Base-by-base conservation (phyloP, 2,329 filamentous ascomycete genomes). In the Fusarium praegraminearum region DNA sequence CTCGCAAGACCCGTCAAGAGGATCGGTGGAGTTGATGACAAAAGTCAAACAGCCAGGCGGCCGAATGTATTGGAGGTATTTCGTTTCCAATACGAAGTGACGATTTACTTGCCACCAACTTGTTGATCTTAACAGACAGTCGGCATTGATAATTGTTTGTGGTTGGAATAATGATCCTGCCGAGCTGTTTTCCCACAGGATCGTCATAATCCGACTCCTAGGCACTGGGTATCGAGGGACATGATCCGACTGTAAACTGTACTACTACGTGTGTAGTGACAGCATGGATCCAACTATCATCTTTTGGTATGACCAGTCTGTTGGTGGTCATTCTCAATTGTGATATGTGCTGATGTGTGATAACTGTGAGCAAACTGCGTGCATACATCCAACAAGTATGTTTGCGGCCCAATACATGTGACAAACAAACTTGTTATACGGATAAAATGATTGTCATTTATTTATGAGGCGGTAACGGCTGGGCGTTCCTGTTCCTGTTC, bases 401-500 rank as follows among this genome's bases (percentile, higher is more conserved):
- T 36, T 56, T 49, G 54, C 50, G 54, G 54, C 57, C 55, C 47
- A 62, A 66, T 45, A 43, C 46, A 57, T 32, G 44, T 30, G 24
- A 32, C 26, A 20, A 32, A 36, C 32, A 38, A 13, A 47, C 12
- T 20, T 44, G 18, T 38, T 20, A n/a, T 22, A 22, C 20, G 20
- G 20, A 22, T 16, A 15, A 16, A 38, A 52, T 15, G 13, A 22
- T 52, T 35, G 22, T 36, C 16, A 45, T 62, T 52, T 32, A 32
- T 64, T 57, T 53, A 51, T 56, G 60, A 64, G 57, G 57, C 58
- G 57, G 59, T 52, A 65, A 73, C 57, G 66, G 67, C 62, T 72
- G 72, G 62, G 62, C 59, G 71, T 71, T 74, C 72, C 28, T 30
- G 24, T 26, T 38, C 35, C 65, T 75, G 71, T 71, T 74, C 72